Conservation (phyloP, 306 rosid species). For the Prunus salicina region DNA sequence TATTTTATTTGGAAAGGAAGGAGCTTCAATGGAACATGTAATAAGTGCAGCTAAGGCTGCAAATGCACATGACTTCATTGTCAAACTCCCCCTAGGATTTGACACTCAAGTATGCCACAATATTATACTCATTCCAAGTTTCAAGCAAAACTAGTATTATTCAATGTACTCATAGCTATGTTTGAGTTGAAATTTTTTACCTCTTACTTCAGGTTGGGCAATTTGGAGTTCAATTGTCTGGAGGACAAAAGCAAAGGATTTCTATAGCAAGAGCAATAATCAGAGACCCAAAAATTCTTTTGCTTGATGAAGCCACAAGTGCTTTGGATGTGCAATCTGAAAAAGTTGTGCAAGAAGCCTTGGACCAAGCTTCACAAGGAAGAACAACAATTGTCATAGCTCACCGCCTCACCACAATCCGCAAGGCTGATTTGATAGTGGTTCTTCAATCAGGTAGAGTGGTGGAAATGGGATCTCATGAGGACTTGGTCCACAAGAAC, state of each 20-base stretch:
- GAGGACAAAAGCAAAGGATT: slow-evolving; percentile 90
- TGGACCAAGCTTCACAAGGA: slow-evolving; percentile 67
- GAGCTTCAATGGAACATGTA: slow-evolving; percentile 56
- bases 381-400: slow-evolving; percentile 81
- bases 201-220: slow-evolving; percentile 58
- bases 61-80: slow-evolving; percentile 78
- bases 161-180: not conserved
- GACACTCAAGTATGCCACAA: slow-evolving; percentile 62
- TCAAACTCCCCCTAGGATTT: slow-evolving; percentile 57
- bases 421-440: slow-evolving; percentile 49
- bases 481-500: slow-evolving; percentile 44
- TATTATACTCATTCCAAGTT: not conserved
- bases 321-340: slow-evolving; percentile 86
- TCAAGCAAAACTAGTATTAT: not conserved
- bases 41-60: slow-evolving; percentile 64
- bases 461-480: slow-evolving; percentile 67
- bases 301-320: slow-evolving; percentile 92
- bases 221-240: slow-evolving; percentile 76
- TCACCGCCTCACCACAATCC: slow-evolving; percentile 72
- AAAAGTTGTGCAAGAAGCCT: slow-evolving; percentile 62
- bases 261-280: slow-evolving; percentile 81
- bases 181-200: not conserved
- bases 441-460: slow-evolving; percentile 76
- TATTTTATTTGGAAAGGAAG: slow-evolving; percentile 75
- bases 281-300: slow-evolving; percentile 67